phyloP scores from a whole-genome alignment of 2,329 filamentous ascomycete species.

The Rutstroemia sp. region DNA sequence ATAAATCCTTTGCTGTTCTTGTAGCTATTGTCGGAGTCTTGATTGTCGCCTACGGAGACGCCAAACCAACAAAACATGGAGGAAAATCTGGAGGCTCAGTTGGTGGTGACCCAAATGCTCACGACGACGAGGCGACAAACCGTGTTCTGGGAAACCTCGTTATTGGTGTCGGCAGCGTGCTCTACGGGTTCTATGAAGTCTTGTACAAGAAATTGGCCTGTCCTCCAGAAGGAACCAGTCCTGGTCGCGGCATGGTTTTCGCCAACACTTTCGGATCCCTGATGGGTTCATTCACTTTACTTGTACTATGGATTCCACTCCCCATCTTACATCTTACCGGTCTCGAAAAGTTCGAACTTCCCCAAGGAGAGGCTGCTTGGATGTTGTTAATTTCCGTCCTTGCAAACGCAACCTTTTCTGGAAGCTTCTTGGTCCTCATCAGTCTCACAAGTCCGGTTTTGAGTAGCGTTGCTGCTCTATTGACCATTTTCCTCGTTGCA shows the following conservation, averaged over 20 bases:
- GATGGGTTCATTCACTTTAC: slow-evolving; percentile 79
- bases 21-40: slow-evolving; percentile 86
- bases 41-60: slow-evolving; percentile 90
- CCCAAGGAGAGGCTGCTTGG: slow-evolving; percentile 68
- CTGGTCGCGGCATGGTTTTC: slow-evolving; percentile 90
- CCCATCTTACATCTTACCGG: slow-evolving; percentile 74
- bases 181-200: slow-evolving; percentile 97
- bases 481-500: slow-evolving; percentile 96
- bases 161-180: slow-evolving; percentile 81
- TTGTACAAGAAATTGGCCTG: slow-evolving; percentile 91
- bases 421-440: slow-evolving; percentile 87
- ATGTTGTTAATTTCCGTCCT: slow-evolving; percentile 75
- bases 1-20: slow-evolving; percentile 79
- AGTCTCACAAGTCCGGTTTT: slow-evolving; percentile 88
- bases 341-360: slow-evolving; percentile 76
- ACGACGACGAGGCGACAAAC: slow-evolving; percentile 49
- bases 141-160: slow-evolving; percentile 81
- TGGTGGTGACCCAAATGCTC: slow-evolving; percentile 32
- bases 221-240: slow-evolving; percentile 78
- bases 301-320: slow-evolving; percentile 85
- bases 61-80: slow-evolving; percentile 44
- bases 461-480: slow-evolving; percentile 81
- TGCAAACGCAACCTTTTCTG: slow-evolving; percentile 87
- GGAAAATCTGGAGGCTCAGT: slow-evolving; percentile 47
- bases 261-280: slow-evolving; percentile 86